Conservation (phyloP, 257 asterid species). For the Sherardia arvensis region DNA sequence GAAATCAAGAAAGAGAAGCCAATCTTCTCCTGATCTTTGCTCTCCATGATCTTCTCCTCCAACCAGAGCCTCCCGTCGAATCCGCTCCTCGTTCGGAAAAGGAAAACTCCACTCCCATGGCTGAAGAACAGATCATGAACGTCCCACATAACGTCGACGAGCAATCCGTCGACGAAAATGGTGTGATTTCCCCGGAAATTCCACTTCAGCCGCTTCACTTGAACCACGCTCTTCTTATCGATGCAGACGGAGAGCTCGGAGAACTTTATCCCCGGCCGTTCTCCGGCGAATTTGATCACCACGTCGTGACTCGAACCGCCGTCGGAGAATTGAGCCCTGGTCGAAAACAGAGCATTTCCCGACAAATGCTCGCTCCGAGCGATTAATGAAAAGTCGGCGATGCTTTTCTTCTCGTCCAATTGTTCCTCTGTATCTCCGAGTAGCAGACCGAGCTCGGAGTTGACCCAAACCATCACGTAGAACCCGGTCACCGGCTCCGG, state of each 20-base stretch:
- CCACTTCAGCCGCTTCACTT: constrained; percentile 72
- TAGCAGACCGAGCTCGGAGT: constrained; percentile 34
- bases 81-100: constrained; percentile 81
- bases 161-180: constrained; percentile 56
- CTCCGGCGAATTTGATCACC: constrained; percentile 33
- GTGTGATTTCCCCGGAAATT: constrained; percentile 83
- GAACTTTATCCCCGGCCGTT: constrained; percentile 15
- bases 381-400: constrained; percentile 25
- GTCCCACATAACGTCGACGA: constrained; percentile 93
- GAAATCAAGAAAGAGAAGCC: constrained; percentile 61
- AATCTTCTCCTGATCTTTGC: constrained; percentile 27
- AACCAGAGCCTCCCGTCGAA: constrained; percentile 71
- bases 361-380: constrained; percentile 44
- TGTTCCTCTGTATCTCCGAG: constrained; percentile 47
- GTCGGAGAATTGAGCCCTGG: constrained; percentile 51
- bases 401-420: constrained; percentile 11
- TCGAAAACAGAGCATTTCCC: constrained; percentile 37
- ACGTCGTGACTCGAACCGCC: constrained; percentile 49
- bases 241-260: constrained; percentile 33
- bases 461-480: constrained; percentile 31
- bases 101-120: constrained; percentile 43
- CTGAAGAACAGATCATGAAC: constrained; percentile 60
- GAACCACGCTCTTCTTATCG: constrained; percentile 53
- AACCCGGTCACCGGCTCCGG: constrained; percentile 61
- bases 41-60: constrained; percentile 41